Base-by-base conservation (phyloP, 2,329 filamentous ascomycete species). In the Aspergillus pseudotamarii region DNA sequence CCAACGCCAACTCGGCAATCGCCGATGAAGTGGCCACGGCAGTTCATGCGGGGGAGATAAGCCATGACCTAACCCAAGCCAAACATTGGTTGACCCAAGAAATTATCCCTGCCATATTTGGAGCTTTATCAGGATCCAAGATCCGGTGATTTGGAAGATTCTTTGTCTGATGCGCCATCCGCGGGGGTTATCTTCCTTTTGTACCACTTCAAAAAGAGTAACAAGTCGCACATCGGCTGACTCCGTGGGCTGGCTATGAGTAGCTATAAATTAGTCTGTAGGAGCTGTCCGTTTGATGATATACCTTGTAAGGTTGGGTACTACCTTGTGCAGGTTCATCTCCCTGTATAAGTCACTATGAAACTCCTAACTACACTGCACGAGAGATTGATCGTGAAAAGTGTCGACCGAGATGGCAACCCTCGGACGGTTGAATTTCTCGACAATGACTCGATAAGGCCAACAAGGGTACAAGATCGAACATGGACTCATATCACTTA, bases 401-500 rank as follows among this genome's bases (percentile, higher is more conserved):
- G 65, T 36, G 64, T 67, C 1, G 64, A 68, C 16, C 60, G 62
- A 46, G 60, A 71, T 65, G 69, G 68, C 3, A 34, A 61, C 9
- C 23, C 32, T 6, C 64, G 64, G 8, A 46, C 62, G 0, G 67
- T 70, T 2, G 65, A 63, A 12, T 62, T 63, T 30, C 70, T 81
- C 21, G 75, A 79, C 59, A 81, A 81, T 64, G 76, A 82, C 65
- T 75, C 81, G 60, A 73, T 82, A 51, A 72, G 77, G 28, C 77
- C 81, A 12, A 72, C 80, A 10, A 75, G 74, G 60, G 67, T 78
- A 32, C 68, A 75, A 30, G 76, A 82, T 65, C 70, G 80, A 12
- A 81, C 78, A 34, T 82, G 79, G 80, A 76, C 73, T 19, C 68
- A 72, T 43, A 69, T 71, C 63, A 80, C 80, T 0, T 82, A 81